phyloP scores from a whole-genome alignment of 441 rosid genomes.

The Erodium trifolium region DNA sequence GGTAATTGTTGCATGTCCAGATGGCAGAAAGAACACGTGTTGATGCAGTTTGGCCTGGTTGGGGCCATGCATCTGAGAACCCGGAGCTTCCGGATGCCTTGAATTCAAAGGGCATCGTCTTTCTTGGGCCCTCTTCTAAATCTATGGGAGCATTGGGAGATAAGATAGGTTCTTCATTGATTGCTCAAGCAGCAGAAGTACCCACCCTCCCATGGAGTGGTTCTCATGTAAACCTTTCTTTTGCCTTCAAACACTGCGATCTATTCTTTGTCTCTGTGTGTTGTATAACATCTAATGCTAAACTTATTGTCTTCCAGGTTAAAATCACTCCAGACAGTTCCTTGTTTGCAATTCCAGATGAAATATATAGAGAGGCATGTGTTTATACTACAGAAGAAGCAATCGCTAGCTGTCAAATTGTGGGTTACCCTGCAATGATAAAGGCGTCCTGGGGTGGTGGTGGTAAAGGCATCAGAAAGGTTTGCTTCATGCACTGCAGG shows the following conservation, averaged over 20 bases:
- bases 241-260: conserved; percentile 3
- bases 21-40: conserved; percentile 97
- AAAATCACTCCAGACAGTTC: conserved; percentile 66
- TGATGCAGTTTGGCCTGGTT: conserved; percentile 99
- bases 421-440: conserved; percentile 99
- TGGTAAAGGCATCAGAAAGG: conserved; percentile 99
- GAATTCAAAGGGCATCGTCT: conserved; percentile 65
- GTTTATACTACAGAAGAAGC: conserved; percentile 98
- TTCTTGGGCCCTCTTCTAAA: conserved; percentile 88
- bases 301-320: conserved; percentile 47
- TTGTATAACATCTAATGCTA: conserved; percentile 19
- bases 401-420: conserved; percentile 91
- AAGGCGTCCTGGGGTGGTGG: conserved; percentile 99
- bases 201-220: conserved; percentile 99
- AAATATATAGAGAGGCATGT: conserved; percentile 86
- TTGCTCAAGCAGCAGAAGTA: conserved; percentile 98
- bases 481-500: neutral
- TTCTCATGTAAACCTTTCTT: conserved; percentile 57
- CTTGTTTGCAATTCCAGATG: conserved; percentile 81
- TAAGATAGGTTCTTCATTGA: conserved; percentile 97
- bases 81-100: conserved; percentile 97
- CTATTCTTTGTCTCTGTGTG: conserved; percentile 10
- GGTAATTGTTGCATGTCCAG: conserved; percentile 33
- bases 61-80: conserved; percentile 99
- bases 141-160: conserved; percentile 99